phyloP scores from a whole-genome alignment of 345 rosid genomes.

The Acer negundo region DNA sequence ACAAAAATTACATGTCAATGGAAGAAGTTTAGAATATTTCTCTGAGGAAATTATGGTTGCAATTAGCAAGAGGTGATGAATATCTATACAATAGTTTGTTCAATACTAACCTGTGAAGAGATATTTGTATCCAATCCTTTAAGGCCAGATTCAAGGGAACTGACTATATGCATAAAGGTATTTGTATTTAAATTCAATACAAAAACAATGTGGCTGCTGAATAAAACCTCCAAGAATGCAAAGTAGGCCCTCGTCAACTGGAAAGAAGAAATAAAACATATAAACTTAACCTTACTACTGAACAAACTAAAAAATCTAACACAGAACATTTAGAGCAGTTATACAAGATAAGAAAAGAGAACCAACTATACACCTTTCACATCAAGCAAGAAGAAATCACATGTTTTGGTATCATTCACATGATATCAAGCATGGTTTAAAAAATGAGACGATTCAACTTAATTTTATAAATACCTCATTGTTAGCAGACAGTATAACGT shows the following conservation, averaged over 20 bases:
- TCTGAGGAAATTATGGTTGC: background rate
- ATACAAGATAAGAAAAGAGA: background rate
- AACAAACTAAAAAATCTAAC: background rate
- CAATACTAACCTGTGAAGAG: conserved; percentile 78
- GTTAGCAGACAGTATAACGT: background rate
- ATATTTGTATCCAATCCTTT: conserved; percentile 90
- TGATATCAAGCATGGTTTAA: background rate
- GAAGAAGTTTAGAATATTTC: conserved; percentile 3
- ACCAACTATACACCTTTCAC: background rate
- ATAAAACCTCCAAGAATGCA: conserved; percentile 88
- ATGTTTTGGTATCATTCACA: background rate
- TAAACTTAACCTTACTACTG: background rate
- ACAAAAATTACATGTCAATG: background rate
- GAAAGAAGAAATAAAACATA: conserved; percentile 28
- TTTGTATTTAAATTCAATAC: conserved; percentile 79
- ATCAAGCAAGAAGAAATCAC: background rate
- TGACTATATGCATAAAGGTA: conserved; percentile 88
- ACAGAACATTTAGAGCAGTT: background rate
- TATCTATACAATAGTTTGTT: background rate
- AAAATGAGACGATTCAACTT: background rate
- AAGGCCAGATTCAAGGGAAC: conserved; percentile 97
- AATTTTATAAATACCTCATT: background rate
- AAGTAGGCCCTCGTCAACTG: conserved; percentile 98
- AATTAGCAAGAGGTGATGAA: background rate
- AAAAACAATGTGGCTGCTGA: conserved; percentile 72